Evolutionary conservation across 129 eudicot genomes (phyloP), one percentile per base, ranked within the genome.

Genomic region (Saussurea involucrata): DNA sequence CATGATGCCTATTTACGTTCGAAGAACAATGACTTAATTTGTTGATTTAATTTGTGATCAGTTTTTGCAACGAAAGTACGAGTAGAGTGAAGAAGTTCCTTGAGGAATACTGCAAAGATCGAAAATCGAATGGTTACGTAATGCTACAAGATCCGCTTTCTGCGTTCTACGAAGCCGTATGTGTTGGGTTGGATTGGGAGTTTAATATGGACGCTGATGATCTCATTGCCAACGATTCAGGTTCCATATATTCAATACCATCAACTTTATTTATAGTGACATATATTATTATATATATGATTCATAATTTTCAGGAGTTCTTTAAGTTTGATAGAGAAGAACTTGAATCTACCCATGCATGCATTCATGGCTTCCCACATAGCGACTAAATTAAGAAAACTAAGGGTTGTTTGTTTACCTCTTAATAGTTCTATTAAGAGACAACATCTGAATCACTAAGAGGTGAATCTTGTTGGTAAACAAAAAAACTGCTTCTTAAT

Each of bases 141-240:
- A 76, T 85, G 85, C 24, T 83, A 70, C 84, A 83, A 72, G 98
- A 92, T 73, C 93, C 98, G 44, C 88, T 86, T 36, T 86, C 80
- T 1, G 37, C 11, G 44, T 92, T 86, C 74, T 88, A 86, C 46
- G 85, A 86, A 53, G 93, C 89, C 15, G 46, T 92, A 28, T 81
- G 85, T 37, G 79, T 81, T 31, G 96, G 98, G 63, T 53, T 85
- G 67, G 82, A 82, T 69, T 82, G 86, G 69, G 73, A 53, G 8
- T 71, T 67, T 28, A 65, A 36, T 69, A 5, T 24, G 0, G 83
- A 63, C 25, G 20, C 71, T 13, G 71, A 70, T 77, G 78, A 63
- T 27, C 66, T 77, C 61, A 60, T 72, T 73, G 73, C 68, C 0
- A 20, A 25, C 15, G 22, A 42, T 57, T 68, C 80, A 83, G 88